Percentiles rank a stretch among this genome's conserved stretches.
These are phyloP conservation scores for Achlya hypogyna DNA, from an alignment of 352 stramenopile species.

Conservation along the genomic window DNA sequence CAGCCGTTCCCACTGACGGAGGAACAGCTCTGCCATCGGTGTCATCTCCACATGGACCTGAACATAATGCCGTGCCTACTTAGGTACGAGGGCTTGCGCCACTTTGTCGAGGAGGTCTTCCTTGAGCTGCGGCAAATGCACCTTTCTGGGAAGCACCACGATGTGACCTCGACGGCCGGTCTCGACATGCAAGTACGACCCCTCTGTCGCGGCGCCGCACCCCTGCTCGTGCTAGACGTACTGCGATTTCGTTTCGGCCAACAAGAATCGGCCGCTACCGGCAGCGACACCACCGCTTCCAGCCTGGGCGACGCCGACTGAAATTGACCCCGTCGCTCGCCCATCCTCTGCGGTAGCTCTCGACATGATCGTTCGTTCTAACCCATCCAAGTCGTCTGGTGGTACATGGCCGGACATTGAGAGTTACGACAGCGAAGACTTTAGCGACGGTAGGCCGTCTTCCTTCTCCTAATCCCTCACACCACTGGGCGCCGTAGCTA, in stretches of 20 bases:
- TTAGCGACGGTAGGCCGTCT: slow-evolving; percentile 22
- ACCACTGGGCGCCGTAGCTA: too few relatives aligned
- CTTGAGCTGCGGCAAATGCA: slow-evolving; percentile 34
- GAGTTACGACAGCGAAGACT: slow-evolving; percentile 54
- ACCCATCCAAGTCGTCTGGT: not conserved
- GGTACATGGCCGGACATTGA: slow-evolving; percentile 45
- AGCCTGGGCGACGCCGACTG: slow-evolving; percentile 43
- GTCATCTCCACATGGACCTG: not conserved
- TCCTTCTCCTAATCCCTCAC: too few relatives aligned
- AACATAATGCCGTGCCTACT: not conserved
- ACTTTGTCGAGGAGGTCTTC: slow-evolving; percentile 46
- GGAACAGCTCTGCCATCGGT: slow-evolving; percentile 53
- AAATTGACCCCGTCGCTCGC: slow-evolving; percentile 14
- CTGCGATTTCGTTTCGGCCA: slow-evolving; percentile 57
- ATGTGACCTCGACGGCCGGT: slow-evolving; percentile 40
- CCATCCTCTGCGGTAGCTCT: slow-evolving; percentile 12
- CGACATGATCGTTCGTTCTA: not conserved
- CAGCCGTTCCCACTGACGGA: slow-evolving; percentile 64
- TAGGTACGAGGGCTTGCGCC: slow-evolving; percentile 36
- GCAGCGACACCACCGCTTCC: slow-evolving; percentile 37
- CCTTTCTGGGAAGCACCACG: slow-evolving; percentile 49
- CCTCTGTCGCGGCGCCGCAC: not conserved
- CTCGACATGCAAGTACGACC: slow-evolving; percentile 53
- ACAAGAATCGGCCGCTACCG: slow-evolving; percentile 52
- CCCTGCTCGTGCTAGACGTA: slow-evolving; percentile 29